Conservation (phyloP, 371 early-diverging fungal genomes). For the Mucor indicus region DNA sequence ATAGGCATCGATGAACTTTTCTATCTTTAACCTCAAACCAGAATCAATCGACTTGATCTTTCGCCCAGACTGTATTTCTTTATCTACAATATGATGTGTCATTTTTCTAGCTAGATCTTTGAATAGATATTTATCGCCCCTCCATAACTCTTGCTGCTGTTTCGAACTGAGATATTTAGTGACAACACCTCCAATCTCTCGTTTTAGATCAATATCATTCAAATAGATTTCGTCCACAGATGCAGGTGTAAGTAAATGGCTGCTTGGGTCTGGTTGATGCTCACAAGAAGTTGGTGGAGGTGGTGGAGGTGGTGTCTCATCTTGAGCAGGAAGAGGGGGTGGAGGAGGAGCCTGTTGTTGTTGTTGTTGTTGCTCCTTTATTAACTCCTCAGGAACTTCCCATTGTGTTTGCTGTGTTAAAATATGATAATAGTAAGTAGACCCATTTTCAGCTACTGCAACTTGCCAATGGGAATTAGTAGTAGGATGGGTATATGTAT, state of each 20-base stretch:
- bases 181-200: constrained; percentile 41
- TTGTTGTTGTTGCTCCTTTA: not conserved
- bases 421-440: constrained; percentile 38
- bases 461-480: constrained; percentile 34
- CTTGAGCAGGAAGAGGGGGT: not conserved
- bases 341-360: constrained; percentile 1
- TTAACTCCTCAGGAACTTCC: constrained; percentile 32
- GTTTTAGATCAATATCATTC: constrained; percentile 40
- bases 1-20: constrained; percentile 44
- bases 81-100: constrained; percentile 51
- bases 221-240: constrained; percentile 7
- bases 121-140: constrained; percentile 43
- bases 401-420: constrained; percentile 44
- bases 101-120: constrained; percentile 49
- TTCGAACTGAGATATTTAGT: constrained; percentile 38
- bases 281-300: constrained; percentile 13
- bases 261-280: not conserved
- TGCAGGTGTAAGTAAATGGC: constrained; percentile 4
- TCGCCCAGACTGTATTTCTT: constrained; percentile 33
- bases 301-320: not conserved
- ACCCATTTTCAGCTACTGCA: constrained; percentile 31
- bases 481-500: not conserved
- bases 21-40: constrained; percentile 33
- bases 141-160: constrained; percentile 34
- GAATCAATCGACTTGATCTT: constrained; percentile 33